Conservation (phyloP, 495 filamentous ascomycete genomes). For the Penicillium riverlandense region DNA sequence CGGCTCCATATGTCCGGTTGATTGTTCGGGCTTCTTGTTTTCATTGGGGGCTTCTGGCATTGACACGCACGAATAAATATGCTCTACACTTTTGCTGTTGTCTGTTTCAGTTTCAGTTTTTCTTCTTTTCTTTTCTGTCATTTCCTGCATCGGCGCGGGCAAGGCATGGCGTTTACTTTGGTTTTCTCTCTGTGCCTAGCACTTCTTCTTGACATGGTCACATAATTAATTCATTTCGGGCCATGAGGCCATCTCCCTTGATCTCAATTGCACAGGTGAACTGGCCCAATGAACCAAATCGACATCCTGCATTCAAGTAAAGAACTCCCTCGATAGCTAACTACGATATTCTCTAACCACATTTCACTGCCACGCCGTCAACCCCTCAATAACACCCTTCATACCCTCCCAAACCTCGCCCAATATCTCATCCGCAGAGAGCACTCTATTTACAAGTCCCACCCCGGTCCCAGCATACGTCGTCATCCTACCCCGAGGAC, state of each 20-base stretch:
- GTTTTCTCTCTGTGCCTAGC: slow-evolving; percentile 2
- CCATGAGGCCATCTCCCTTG: slow-evolving; percentile 2
- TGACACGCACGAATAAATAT: slow-evolving; percentile 12
- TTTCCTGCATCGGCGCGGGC: slow-evolving; percentile 21
- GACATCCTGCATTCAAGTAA: not conserved
- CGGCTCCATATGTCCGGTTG: not conserved
- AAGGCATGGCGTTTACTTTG: slow-evolving; percentile 14
- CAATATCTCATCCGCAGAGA: slow-evolving; percentile 21
- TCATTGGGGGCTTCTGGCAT: slow-evolving; percentile 1
- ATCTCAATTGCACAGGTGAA: not conserved
- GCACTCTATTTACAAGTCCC: slow-evolving; percentile 23
- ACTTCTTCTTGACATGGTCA: slow-evolving; percentile 3
- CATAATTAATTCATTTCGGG: slow-evolving; percentile 15
- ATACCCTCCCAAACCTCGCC: slow-evolving; percentile 11
- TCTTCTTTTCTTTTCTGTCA: not conserved
- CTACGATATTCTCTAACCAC: not conserved
- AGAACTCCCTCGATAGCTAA: not conserved
- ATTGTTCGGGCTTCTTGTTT: not conserved
- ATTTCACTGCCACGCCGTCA: not conserved
- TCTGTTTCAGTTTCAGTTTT: not conserved
- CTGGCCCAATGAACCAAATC: too few species aligned
- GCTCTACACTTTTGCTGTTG: slow-evolving; percentile 3
- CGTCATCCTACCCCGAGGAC: slow-evolving; percentile 48
- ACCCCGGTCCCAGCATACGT: slow-evolving; percentile 52
- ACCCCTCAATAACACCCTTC: not conserved